Evolutionary conservation across 768 basidiomycete species (phyloP), one percentile per base, ranked within the genome.

Genomic region (Lentinula lateritia): DNA sequence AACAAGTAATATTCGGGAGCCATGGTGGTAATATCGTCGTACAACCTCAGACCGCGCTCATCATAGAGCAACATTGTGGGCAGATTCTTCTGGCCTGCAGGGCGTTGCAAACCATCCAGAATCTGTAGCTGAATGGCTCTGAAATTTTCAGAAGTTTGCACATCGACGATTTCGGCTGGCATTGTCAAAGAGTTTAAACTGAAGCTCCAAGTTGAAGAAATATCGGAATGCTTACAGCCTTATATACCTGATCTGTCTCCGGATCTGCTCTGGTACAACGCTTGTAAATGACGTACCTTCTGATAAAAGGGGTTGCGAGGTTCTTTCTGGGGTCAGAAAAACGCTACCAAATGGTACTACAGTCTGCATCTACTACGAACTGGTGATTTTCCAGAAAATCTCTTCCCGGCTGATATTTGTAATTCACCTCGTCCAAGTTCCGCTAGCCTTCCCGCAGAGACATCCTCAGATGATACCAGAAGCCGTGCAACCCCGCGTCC

Each of bases 1-100:
- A 95, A 99, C 39, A 95, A 80, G 70, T 98, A 98, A 71, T 99
- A 99, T 68, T 93, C 90, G 10, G 82, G 78, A 0, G 81, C 88
- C 34, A 84, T 75, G 7, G 88, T 89, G 1, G 93, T 94, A 53
- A 95, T 90, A 42, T 84, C 79, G 74, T 95, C 94, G 75, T 94
- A 96, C 15, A 95, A 78, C 72, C 85, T 81, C 59, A 99, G 78
- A 0, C 97, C 97, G 20, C 76, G 80, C 68, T 95, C 90, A 65
- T 94, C 86, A 74, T 98, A 98, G 9, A 97, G 79, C 10, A 95
- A 80, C 71, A 92, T 75, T 0, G 93, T 95, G 6, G 95, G 93
- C 20, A 97, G 72, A 32, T 79, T 76, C 71, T 87, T 89, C 64
- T 82, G 71, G 52, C 84, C 83, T 1, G 66, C 62, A 2, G 86